Percentiles rank a stretch among this genome's conserved stretches.
Evolutionary conservation across 257 asterid species (phyloP).

Genomic region (Misopates orontium): DNA sequence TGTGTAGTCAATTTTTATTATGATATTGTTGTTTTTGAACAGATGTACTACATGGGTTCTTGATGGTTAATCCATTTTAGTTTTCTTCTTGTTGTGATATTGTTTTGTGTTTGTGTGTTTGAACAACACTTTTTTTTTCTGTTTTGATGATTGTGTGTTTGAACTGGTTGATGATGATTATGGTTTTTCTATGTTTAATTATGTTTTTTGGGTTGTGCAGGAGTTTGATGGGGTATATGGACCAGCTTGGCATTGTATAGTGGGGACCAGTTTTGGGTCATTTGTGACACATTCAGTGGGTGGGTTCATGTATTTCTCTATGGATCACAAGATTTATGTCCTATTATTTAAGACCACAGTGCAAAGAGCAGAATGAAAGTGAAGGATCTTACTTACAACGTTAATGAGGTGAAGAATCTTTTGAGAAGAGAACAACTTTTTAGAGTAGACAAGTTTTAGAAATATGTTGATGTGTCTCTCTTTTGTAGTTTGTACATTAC

Average conservation of each 20-base stretch:
- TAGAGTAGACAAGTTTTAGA: no score
- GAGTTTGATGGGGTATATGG: slow-evolving; percentile 80
- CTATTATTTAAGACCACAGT: slow-evolving; percentile 88
- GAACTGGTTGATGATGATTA: background rate
- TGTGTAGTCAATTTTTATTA: background rate
- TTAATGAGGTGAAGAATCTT: no score
- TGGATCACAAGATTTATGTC: slow-evolving; percentile 63
- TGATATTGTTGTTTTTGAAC: background rate
- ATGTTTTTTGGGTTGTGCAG: slow-evolving; percentile 31
- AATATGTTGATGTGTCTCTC: no score
- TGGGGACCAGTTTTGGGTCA: slow-evolving; percentile 84
- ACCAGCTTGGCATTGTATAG: slow-evolving; percentile 95
- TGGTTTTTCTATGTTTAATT: background rate
- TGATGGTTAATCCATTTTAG: no score
- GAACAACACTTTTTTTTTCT: background rate
- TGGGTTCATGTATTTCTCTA: slow-evolving; percentile 86
- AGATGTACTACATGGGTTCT: no score
- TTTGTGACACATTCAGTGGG: slow-evolving; percentile 83
- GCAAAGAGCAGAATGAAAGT: no score
- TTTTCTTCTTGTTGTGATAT: no score
- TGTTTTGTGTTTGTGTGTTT: no score
- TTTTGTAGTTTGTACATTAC: no score
- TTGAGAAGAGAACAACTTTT: no score
- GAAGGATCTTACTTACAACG: no score
- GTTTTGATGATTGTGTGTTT: background rate